A percentile compares a stretch with the other conserved stretches of the same genome.
Conservation (phyloP, 345 rosid species). For the Eucalyptus polybractea region DNA sequence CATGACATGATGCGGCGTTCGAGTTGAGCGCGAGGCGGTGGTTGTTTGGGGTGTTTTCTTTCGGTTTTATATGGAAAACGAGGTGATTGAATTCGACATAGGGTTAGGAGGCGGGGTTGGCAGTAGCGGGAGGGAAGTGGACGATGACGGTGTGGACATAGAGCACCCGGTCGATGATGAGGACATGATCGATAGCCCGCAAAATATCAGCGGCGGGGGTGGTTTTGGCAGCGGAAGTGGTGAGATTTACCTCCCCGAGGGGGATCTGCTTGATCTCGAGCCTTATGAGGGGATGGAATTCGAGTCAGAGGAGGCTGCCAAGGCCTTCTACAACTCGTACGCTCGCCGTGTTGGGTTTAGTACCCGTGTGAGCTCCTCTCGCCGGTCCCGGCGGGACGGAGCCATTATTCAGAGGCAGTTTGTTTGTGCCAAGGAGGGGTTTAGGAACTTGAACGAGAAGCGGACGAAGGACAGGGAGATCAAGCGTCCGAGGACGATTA, state of each 20-base stretch:
- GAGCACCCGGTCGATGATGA: slow-evolving; percentile 28
- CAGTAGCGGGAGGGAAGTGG: slow-evolving; percentile 6
- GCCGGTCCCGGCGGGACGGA: slow-evolving; percentile 44
- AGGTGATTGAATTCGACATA: slow-evolving; percentile 38
- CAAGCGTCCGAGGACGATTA: slow-evolving; percentile 30
- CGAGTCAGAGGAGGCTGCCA: slow-evolving; percentile 48
- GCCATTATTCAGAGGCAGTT: slow-evolving; percentile 42
- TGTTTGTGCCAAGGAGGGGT: slow-evolving; percentile 45
- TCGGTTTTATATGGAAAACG: slow-evolving; percentile 20
- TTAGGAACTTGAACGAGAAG: slow-evolving; percentile 33
- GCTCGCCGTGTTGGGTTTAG: slow-evolving; percentile 51
- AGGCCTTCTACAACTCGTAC: slow-evolving; percentile 39
- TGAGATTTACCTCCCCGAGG: slow-evolving; percentile 20
- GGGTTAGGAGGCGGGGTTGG: slow-evolving; percentile 21
- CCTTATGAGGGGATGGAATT: slow-evolving; percentile 48
- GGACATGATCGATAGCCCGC: slow-evolving; percentile 10
- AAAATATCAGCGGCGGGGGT: background rate
- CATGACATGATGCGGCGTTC: background rate
- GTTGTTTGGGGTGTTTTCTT: background rate
- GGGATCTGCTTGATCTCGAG: slow-evolving; percentile 29
- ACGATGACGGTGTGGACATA: slow-evolving; percentile 15
- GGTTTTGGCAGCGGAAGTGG: slow-evolving; percentile 2
- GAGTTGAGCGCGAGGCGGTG: background rate
- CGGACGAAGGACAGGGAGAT: slow-evolving; percentile 35
- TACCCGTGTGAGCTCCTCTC: slow-evolving; percentile 45